A percentile compares a stretch with the other conserved stretches of the same genome.
These are phyloP conservation scores for Ilex asprella DNA, from an alignment of 257 asterid genomes.

Conservation along the genomic window DNA sequence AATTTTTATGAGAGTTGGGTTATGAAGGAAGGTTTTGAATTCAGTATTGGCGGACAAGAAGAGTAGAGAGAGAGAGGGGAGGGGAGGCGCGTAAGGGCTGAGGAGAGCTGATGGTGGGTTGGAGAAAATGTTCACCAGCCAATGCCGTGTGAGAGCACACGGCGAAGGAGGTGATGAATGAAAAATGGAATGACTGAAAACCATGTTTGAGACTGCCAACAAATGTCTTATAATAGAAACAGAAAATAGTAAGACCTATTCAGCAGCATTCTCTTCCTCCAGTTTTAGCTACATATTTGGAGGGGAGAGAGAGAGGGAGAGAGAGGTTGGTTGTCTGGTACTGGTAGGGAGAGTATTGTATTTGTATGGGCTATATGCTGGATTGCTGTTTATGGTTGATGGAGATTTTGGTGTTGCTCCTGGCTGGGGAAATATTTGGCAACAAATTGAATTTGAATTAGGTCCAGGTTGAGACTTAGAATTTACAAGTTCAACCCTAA, in stretches of 20 bases:
- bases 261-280: slow-evolving; percentile 47
- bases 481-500: no score
- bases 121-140: slow-evolving; percentile 29
- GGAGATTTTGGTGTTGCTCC: background rate
- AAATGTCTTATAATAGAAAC: slow-evolving; percentile 24
- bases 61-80: background rate
- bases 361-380: background rate
- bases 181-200: slow-evolving; percentile 17
- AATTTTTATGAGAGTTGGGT: no score
- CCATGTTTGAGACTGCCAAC: slow-evolving; percentile 13
- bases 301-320: background rate
- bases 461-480: no score
- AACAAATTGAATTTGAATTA: no score
- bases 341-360: background rate
- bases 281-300: slow-evolving; percentile 29
- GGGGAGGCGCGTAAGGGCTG: no score
- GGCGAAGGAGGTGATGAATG: slow-evolving; percentile 34
- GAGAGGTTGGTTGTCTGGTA: background rate
- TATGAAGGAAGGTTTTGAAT: slow-evolving; percentile 4
- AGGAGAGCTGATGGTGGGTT: background rate
- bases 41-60: background rate
- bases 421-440: background rate
- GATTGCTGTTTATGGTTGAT: background rate
- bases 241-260: slow-evolving; percentile 28
- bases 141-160: slow-evolving; percentile 57